Evolutionary conservation across 2,329 filamentous ascomycete species (phyloP), one percentile per base, ranked within the genome.

Genomic region (Apiospora phragmitis): DNA sequence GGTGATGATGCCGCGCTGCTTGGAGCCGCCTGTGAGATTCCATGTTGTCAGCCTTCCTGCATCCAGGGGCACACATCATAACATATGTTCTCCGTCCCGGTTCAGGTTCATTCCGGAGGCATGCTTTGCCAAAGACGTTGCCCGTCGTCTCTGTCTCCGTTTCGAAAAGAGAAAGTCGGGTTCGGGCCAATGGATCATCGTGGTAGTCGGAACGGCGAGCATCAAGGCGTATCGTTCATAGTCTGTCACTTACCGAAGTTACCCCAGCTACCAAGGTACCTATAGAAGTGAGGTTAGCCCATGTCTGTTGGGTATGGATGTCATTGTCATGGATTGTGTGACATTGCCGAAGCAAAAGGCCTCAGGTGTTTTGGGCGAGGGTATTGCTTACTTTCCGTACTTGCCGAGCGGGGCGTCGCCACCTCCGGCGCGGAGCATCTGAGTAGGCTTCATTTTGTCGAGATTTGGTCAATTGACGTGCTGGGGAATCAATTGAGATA

Each of bases 241-340:
- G 6, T 9, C 16, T 45, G 14, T 68, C 43, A 89, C 90, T 85
- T 89, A 94, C 92, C 93, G 75, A 95, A 84, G 78, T 86, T 84
- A 79, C 93, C 93, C 92, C 93, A 95, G 82, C 84, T 83, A 76
- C 93, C 93, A 71, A 95, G 84, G 83, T 86, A 94, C 81, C 93
- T 95, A 77, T 75, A 73, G 26, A 72, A 72, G n/a, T 16, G 45
- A 38, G 43, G 32, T 68, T 45, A 68, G 67, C 45, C 14, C 12
- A 12, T 42, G 55, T 62, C 8, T 12, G 32, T 38, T 32, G 29
- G 65, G 8, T 32, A 7, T 62, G 4, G 65, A n/a, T n/a, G 35
- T 38, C 42, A 70, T 16, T 49, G 59, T 7, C n/a, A 9, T 43
- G 38, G 41, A 12, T 16, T 35, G 18, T 26, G 18, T 24, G 9